Evolutionary conservation across 2,329 filamentous ascomycete species (phyloP), one percentile per base, ranked within the genome.

Genomic region (Dothideomycetidae sp.): DNA sequence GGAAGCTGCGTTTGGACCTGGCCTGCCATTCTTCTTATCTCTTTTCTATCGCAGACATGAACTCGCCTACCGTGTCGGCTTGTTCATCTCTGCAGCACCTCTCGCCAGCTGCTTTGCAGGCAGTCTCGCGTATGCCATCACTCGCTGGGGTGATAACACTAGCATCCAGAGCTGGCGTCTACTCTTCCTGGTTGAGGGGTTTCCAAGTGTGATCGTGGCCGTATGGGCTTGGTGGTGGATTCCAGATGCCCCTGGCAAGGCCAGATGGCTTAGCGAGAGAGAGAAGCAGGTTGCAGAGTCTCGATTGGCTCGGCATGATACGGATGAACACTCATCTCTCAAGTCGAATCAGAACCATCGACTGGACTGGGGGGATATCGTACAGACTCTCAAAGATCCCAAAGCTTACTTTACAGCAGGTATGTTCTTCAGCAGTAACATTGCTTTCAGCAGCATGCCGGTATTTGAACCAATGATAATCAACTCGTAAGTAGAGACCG

Each of bases 391-490:
- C 18, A 48, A 52, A 31, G 79, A 84, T 56, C 77, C 79, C 0
- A 76, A 75, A 46, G 72, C 72, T 40, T 88, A 82, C 61, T 64
- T 88, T 29, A 81, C 81, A 3, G 78, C 83, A 1, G 63, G 64
- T 48, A 92, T 93, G 72, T 82, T 92, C 65, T 85, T 92, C 63
- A 74, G 78, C 56, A 76, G 80, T 52, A 93, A 93, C 58, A 79
- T 92, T 54, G 80, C 84, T 10, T 93, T 93, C 62, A 77, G 76
- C 51, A 88, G 81, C 14, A 75, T 93, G 53, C 85, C 85, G 2
- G 81, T 90, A 33, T 93, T 93, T 15, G 37, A 38, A 10, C 43
- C 43, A 7, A 18, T 37, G 3, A 83, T 92, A 44, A 69, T 92
- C 32, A 64, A 67, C 42, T 71, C 78, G 52, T 64, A 49, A 40